Evolutionary conservation across 306 rosid genomes (phyloP), one percentile per base, ranked within the genome.

Genomic region (Abrus precatorius): DNA sequence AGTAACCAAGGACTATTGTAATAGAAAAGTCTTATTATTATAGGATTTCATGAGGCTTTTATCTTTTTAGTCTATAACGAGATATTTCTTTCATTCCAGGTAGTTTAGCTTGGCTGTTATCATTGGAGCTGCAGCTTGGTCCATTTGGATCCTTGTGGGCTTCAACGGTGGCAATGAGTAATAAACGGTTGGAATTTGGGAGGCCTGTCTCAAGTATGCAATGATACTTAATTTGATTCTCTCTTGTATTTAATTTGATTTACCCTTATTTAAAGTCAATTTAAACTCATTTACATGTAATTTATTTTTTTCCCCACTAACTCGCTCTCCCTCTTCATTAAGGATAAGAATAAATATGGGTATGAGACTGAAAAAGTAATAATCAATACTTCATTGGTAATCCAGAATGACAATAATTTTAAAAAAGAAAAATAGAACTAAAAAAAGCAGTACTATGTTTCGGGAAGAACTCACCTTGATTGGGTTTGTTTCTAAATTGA

Each of bases 171-270:
- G 82, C 83, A 70, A 88, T 89, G 97, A 85, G 53, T 81, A 52
- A 69, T 27, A 71, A 45, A 32, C 83, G 73, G 4, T 41, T 71
- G 82, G 92, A 85, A 53, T 76, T 84, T 45, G 91, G 91, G 82
- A 87, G 87, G 82, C 91, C 95, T 77, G 83, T 80, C 74, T 89
- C 97, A 75, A 85, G 99, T 93, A 90, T 79, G 77, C 76, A 82
- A 40, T 66, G 55, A 57, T 85, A 13, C 72, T 73, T 69, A 36
- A 8, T 63, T 11, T 43, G 32, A 52, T 33, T n/a, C 20, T 41
- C 9, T 67, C 29, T 9, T 14, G 29, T 63, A 44, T 53, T 78
- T 56, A 55, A 56, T 67, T 20, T 67, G 74, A 60, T 67, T 55
- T 54, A n/a, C 56, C 38, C 47, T 68, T 57, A 27, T 52, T 11